Evolutionary conservation across 2,329 filamentous ascomycete species (phyloP).

Genomic region (Didymella arachidicola): DNA sequence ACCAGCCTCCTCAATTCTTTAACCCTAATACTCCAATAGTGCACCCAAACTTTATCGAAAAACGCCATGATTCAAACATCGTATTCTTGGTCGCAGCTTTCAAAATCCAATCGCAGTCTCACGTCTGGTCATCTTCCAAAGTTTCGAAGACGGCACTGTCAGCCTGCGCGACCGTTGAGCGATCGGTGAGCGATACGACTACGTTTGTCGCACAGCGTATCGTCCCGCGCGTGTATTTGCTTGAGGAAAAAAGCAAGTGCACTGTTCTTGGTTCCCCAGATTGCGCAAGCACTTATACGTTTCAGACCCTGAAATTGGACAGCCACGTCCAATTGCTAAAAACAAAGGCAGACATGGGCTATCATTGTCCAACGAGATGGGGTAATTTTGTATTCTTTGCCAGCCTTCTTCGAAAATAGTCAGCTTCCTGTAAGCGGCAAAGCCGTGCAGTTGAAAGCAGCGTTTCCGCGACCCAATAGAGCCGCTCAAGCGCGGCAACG

Average conservation of each 20-base stretch:
- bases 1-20: conserved; percentile 14
- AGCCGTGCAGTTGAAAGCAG: too few species aligned
- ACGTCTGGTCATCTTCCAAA: neutral
- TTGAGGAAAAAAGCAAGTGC: neutral
- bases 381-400: too few species aligned
- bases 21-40: conserved; percentile 13
- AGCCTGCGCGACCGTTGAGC: neutral
- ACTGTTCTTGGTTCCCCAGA: conserved; percentile 1
- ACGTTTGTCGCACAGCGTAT: neutral
- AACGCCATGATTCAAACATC: conserved; percentile 1
- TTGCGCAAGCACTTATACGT: neutral
- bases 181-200: neutral
- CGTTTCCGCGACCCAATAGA: neutral
- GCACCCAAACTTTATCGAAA: conserved; percentile 13
- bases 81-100: neutral
- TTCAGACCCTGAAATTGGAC: neutral
- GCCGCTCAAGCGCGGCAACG: neutral
- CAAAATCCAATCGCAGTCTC: neutral
- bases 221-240: neutral
- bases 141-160: neutral
- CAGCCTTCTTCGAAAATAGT: too few species aligned
- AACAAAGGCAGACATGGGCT: neutral
- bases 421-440: too few species aligned
- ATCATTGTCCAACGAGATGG: neutral
- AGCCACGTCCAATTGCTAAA: neutral